phyloP scores from a whole-genome alignment of 2,329 filamentous ascomycete genomes.

The Hymenoscyphus salicellus region DNA sequence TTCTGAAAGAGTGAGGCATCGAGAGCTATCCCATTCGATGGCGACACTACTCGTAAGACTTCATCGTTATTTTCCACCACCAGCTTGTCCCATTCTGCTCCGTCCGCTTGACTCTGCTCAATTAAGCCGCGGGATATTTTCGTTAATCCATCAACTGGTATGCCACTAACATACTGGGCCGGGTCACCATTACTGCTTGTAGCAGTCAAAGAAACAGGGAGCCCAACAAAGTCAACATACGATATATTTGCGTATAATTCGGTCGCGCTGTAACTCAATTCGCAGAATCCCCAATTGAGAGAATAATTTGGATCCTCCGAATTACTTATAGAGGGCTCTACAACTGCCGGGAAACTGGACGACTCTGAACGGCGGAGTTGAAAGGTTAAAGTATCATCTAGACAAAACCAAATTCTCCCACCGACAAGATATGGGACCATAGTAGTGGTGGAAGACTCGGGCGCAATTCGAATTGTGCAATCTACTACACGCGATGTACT shows the following conservation, averaged over 20 bases:
- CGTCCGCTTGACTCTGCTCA: conserved; percentile 54
- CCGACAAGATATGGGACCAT: conserved; percentile 69
- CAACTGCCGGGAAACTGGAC: conserved; percentile 65
- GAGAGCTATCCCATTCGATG: conserved; percentile 38
- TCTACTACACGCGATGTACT: conserved; percentile 41
- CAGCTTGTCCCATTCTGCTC: conserved; percentile 58
- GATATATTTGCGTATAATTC: conserved; percentile 67
- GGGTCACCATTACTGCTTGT: conserved; percentile 41
- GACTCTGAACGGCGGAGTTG: conserved; percentile 54
- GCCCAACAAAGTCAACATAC: conserved; percentile 70
- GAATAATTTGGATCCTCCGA: conserved; percentile 58
- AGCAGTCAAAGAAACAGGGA: conserved; percentile 57
- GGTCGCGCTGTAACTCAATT: conserved; percentile 61
- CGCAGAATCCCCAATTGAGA: conserved; percentile 63
- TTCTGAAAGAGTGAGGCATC: conserved; percentile 43
- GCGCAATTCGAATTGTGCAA: conserved; percentile 64
- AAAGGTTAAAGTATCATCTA: conserved; percentile 60
- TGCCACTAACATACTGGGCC: conserved; percentile 50
- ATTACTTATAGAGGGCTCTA: conserved; percentile 74
- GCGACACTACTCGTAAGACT: conserved; percentile 43
- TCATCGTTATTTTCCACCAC: conserved; percentile 33
- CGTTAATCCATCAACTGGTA: conserved; percentile 53
- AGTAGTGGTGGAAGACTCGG: conserved; percentile 57
- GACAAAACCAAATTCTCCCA: conserved; percentile 69
- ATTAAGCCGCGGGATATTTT: conserved; percentile 52